phyloP scores from a whole-genome alignment of 768 basidiomycete species.

The Agrocybe pediades region DNA sequence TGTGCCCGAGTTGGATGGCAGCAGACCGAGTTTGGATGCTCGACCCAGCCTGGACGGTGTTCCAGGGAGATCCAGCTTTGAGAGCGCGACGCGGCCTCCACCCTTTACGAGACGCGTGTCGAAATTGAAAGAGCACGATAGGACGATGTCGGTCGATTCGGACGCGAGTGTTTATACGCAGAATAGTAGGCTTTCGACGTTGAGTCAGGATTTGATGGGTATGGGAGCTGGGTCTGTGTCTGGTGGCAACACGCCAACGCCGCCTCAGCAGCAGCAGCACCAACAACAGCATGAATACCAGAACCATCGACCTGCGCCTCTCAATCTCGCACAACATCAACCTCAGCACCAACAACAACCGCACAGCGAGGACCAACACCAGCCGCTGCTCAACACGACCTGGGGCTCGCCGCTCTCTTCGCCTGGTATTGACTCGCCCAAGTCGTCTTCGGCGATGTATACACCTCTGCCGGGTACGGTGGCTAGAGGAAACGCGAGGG shows the following conservation, averaged over 20 bases:
- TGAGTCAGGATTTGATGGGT: conserved; percentile 13
- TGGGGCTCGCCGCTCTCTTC: conserved; percentile 39
- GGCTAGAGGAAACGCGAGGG: neutral
- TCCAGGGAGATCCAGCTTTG: no score
- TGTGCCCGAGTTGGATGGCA: conserved; percentile 12
- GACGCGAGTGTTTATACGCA: conserved; percentile 38
- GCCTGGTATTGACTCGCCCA: conserved; percentile 13
- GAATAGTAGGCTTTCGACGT: conserved; percentile 25
- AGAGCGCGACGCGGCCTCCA: no score
- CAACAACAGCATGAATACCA: neutral
- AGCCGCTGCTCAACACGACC: conserved; percentile 40
- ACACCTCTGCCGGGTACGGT: conserved; percentile 14
- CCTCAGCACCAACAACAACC: neutral
- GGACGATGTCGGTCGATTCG: conserved; percentile 30
- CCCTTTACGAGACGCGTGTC: neutral
- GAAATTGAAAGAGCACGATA: conserved; percentile 5
- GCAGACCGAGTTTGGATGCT: neutral
- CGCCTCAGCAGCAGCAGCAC: no score
- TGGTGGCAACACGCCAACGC: no score
- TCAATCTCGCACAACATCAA: conserved; percentile 18
- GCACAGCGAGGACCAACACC: conserved; percentile 14
- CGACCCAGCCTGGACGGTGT: no score
- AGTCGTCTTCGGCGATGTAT: conserved; percentile 16
- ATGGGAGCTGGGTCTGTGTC: neutral
- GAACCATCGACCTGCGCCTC: conserved; percentile 30